Conservation (phyloP, 768 basidiomycete genomes). For the Steccherinum ochraceum region DNA sequence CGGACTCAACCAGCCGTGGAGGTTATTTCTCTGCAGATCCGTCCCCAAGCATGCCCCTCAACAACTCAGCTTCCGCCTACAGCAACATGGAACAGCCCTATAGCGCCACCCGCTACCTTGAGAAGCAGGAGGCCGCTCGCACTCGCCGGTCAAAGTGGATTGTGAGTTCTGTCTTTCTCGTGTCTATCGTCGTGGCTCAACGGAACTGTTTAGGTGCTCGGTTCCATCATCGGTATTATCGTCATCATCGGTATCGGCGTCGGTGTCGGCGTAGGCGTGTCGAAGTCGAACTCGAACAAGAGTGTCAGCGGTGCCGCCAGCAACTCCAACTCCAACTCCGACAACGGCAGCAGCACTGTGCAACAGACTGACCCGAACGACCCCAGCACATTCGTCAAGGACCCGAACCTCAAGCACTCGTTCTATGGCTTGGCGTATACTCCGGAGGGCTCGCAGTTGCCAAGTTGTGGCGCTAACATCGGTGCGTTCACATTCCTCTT, state of each 20-base stretch:
- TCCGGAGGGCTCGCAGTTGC: slow-evolving; percentile 65
- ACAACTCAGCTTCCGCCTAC: no score
- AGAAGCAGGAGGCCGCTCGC: slow-evolving; percentile 24
- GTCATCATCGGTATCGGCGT: slow-evolving; percentile 53
- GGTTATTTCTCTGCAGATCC: slow-evolving; percentile 3
- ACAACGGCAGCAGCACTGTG: slow-evolving; percentile 16
- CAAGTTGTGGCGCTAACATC: slow-evolving; percentile 54
- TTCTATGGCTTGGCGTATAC: slow-evolving; percentile 91
- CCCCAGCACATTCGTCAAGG: slow-evolving; percentile 72
- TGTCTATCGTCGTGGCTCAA: background rate
- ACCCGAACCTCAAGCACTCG: slow-evolving; percentile 58
- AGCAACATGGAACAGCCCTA: no score
- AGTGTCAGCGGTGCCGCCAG: slow-evolving; percentile 19
- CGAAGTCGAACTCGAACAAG: slow-evolving; percentile 39
- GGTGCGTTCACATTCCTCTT: slow-evolving; percentile 21
- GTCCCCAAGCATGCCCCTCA: slow-evolving; percentile 15
- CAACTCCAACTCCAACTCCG: slow-evolving; percentile 6
- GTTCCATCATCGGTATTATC: slow-evolving; percentile 38
- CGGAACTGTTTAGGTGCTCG: slow-evolving; percentile 57
- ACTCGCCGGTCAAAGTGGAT: slow-evolving; percentile 41
- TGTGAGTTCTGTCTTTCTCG: slow-evolving; percentile 33
- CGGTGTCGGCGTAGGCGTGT: slow-evolving; percentile 58
- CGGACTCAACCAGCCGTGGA: slow-evolving; percentile 16
- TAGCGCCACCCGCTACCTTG: slow-evolving; percentile 35
- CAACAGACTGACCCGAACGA: slow-evolving; percentile 50